Conservation (phyloP, 2,329 filamentous ascomycete genomes). For the Neofusicoccum cordaticola region DNA sequence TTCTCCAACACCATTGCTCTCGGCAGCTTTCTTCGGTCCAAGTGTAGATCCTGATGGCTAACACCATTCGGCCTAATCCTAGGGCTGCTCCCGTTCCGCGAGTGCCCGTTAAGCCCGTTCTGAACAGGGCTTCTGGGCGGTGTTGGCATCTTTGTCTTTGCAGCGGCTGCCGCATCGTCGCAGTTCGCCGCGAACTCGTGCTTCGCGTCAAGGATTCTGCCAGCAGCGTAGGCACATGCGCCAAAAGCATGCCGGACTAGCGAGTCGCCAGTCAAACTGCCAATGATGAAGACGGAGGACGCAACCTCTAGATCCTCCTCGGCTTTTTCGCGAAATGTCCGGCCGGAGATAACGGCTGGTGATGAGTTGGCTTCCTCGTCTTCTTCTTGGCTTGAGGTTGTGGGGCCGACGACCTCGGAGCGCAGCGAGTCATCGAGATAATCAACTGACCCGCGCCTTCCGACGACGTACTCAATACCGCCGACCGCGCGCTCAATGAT, state of each 20-base stretch:
- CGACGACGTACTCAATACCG: constrained; percentile 55
- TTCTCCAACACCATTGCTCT: constrained; percentile 20
- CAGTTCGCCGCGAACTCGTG: constrained; percentile 24
- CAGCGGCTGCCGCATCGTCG: constrained; percentile 21
- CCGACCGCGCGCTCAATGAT: constrained; percentile 46
- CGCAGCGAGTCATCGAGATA: constrained; percentile 51
- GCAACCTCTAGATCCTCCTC: constrained; percentile 54
- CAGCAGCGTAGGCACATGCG: constrained; percentile 56
- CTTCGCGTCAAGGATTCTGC: constrained; percentile 44
- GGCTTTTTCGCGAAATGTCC: constrained; percentile 53
- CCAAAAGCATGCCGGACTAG: constrained; percentile 60
- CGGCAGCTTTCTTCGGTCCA: constrained; percentile 37
- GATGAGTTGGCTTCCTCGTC: constrained; percentile 17
- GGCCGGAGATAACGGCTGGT: constrained; percentile 45
- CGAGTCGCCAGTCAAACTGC: constrained; percentile 60
- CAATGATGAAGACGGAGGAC: constrained; percentile 53
- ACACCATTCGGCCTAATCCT: constrained; percentile 30
- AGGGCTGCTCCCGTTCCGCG: constrained; percentile 21
- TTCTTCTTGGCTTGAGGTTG: neutral
- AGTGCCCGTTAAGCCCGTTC: constrained; percentile 8
- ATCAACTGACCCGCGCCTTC: constrained; percentile 53
- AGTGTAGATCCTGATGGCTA: constrained; percentile 36
- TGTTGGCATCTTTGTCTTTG: constrained; percentile 9
- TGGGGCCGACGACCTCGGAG: constrained; percentile 44
- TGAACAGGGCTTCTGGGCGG: constrained; percentile 10